Evolutionary conservation across 495 filamentous ascomycete species (phyloP).

Genomic region (Talaromyces trachyspermus): DNA sequence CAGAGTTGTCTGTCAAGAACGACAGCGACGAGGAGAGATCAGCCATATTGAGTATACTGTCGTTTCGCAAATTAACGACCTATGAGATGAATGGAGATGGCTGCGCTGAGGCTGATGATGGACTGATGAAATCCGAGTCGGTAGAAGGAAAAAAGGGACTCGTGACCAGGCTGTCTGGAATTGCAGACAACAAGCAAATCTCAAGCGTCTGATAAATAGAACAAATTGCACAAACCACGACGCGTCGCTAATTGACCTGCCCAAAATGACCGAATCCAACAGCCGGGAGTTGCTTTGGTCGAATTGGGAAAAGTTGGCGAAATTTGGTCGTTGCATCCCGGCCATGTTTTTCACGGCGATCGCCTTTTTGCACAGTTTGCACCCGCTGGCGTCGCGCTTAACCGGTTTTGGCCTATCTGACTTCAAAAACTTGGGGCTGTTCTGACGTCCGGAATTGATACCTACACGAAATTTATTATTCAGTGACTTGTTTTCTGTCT

Average conservation of each 20-base stretch:
- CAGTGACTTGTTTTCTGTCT: no score
- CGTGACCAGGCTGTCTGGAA: not conserved
- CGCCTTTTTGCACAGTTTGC: constrained; percentile 10
- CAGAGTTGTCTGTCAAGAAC: constrained; percentile 65
- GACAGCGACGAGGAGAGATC: constrained; percentile 48
- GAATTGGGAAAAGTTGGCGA: not conserved
- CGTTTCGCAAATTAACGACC: not conserved
- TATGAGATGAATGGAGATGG: not conserved
- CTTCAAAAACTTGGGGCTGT: no score
- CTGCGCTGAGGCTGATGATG: constrained; percentile 3
- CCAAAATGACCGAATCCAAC: not conserved
- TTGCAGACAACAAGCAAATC: no score
- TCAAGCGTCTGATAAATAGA: not conserved
- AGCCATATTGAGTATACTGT: constrained; percentile 19
- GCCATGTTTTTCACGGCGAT: constrained; percentile 4
- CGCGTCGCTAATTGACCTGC: not conserved
- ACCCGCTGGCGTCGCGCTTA: not conserved
- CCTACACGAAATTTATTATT: no score
- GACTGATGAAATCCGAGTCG: constrained; percentile 13
- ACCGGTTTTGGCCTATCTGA: not conserved
- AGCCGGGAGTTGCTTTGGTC: not conserved
- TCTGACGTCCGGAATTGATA: no score
- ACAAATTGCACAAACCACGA: not conserved
- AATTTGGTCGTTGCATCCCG: constrained; percentile 8
- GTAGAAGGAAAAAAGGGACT: constrained; percentile 19